These are phyloP conservation scores for Vigna trinervia DNA, from an alignment of 306 rosid species.

Conservation along the genomic window DNA sequence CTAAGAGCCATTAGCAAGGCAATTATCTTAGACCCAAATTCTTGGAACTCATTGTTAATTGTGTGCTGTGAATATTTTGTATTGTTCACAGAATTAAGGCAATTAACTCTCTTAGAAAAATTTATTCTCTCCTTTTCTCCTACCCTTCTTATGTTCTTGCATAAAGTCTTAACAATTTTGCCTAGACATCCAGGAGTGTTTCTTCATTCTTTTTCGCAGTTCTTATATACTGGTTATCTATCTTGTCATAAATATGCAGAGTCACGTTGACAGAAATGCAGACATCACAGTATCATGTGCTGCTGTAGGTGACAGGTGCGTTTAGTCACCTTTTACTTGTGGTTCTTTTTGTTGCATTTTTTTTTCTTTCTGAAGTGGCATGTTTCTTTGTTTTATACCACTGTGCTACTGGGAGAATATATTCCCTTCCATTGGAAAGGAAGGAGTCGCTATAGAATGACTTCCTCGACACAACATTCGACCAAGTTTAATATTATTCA, in stretches of 20 bases:
- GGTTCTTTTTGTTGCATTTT: neutral
- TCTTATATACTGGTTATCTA: slow-evolving; percentile 44
- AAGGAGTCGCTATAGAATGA: neutral
- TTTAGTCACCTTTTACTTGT: slow-evolving; percentile 40
- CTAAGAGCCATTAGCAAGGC: neutral
- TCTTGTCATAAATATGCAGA: slow-evolving; percentile 55
- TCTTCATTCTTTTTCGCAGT: slow-evolving; percentile 14
- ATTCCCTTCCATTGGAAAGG: slow-evolving; percentile 3
- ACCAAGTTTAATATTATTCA: slow-evolving; percentile 25
- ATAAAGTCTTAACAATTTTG: neutral
- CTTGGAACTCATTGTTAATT: too few relatives aligned
- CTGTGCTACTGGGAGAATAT: slow-evolving; percentile 8
- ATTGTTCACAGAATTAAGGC: neutral
- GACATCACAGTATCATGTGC: slow-evolving; percentile 85
- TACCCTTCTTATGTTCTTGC: neutral
- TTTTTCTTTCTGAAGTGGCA: neutral
- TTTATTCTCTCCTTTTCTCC: neutral
- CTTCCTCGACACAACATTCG: slow-evolving; percentile 1
- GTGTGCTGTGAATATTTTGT: neutral
- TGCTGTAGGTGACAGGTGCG: slow-evolving; percentile 73
- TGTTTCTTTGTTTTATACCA: slow-evolving; percentile 18
- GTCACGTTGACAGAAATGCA: slow-evolving; percentile 76
- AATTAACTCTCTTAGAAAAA: neutral
- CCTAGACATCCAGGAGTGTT: neutral
- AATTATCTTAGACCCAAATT: too few relatives aligned